A percentile compares a stretch with the other conserved stretches of the same genome.
phyloP scores from a whole-genome alignment of 805 yeast species.

The Vanderwaltozyma polyspora region DNA sequence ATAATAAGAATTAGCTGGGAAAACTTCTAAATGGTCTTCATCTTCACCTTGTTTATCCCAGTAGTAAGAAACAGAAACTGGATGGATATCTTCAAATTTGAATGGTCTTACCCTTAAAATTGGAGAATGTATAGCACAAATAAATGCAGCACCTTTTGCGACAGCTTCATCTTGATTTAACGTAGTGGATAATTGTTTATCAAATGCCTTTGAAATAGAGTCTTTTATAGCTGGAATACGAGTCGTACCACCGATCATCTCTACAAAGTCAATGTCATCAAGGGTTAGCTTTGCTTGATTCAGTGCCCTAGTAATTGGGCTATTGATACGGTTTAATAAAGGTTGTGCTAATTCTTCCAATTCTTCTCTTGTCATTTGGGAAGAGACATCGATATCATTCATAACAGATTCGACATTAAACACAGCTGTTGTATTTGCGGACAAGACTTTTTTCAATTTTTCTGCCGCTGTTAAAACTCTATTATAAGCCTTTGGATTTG shows the following conservation, averaged over 20 bases:
- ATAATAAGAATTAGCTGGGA: constrained; percentile 86
- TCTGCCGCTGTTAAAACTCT: constrained; percentile 89
- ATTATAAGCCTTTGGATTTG: constrained; percentile 89
- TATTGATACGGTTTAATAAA: constrained; percentile 59
- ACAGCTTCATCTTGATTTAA: constrained; percentile 98
- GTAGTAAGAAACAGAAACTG: constrained; percentile 81
- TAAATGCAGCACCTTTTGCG: constrained; percentile 98
- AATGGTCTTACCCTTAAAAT: constrained; percentile 97
- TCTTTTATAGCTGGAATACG: constrained; percentile 92
- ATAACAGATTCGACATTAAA: constrained; percentile 91
- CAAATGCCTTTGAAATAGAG: constrained; percentile 62
- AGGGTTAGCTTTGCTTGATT: constrained; percentile 61
- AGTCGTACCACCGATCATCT: constrained; percentile 95
- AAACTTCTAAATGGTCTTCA: constrained; percentile 84
- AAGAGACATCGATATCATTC: constrained; percentile 92
- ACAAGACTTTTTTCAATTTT: constrained; percentile 86
- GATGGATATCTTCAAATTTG: constrained; percentile 93
- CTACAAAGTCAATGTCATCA: constrained; percentile 79
- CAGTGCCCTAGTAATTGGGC: constrained; percentile 75
- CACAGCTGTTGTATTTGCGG: constrained; percentile 93
- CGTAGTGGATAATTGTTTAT: constrained; percentile 76
- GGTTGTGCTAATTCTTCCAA: constrained; percentile 85
- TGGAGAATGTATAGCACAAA: constrained; percentile 98
- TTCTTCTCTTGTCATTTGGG: constrained; percentile 80
- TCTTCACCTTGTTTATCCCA: constrained; percentile 95